Evolutionary conservation across 83 land plant species (phyloP), one percentile per base, ranked within the genome.

Genomic region (Diphasiastrum complanatum): DNA sequence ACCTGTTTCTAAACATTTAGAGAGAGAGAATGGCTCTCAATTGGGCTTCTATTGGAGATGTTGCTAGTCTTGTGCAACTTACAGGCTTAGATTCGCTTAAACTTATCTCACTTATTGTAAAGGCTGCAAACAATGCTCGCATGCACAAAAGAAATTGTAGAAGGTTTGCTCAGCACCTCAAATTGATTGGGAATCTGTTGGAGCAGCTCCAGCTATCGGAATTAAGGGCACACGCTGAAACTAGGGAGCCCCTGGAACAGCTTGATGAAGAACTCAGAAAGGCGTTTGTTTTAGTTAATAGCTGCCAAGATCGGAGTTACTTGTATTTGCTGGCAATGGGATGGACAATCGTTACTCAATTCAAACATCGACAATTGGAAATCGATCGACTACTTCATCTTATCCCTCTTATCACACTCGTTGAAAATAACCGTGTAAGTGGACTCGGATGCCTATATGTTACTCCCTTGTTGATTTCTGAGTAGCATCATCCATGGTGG

Each of bases 111-210:
- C 29, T 85, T 73, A 77, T 92, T 19, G 90, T 79, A 41, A 73
- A 65, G 43, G 85, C 91, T 1, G 95, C 97, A 19, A 76, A 43
- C 68, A 83, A 81, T 28, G 97, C 97, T 1, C 74, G 88, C 38
- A 83, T 88, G 97, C 97, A 92, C 75, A 88, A 83, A 68, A 80
- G 60, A 63, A 92, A 92, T 63, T 92, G 97, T 80, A 68, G 77
- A 45, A 78, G 79, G 26, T 88, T 92, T 57, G 95, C 97, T 3
- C 81, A 79, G 74, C 97, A 92, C 48, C 61, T 92, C 64, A 87
- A 83, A 66, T 57, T 92, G 61, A 92, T 92, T 25, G 85, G 91
- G 26, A 85, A 85, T 54, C 66, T 92, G 75, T 70, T 92, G 68
- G 82, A 92, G 78, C 84, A 83, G 75, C 83, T 92, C 36, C 85